Percentiles rank a stretch among this genome's conserved stretches.
Conservation (phyloP, 2,329 filamentous ascomycete species). For the Fusarium pseudoanthophilum region DNA sequence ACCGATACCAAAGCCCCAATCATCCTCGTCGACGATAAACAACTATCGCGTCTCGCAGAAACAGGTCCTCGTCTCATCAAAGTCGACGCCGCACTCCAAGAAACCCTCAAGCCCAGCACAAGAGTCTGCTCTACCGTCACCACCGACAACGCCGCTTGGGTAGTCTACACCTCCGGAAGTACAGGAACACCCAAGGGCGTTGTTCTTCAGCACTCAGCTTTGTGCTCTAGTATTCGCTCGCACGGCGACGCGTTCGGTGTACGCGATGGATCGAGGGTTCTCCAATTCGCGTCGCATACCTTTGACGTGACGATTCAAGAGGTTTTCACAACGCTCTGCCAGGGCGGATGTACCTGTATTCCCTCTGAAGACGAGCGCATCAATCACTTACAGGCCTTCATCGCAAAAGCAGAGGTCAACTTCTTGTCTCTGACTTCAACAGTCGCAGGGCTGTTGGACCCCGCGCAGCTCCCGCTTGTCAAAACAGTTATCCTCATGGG, state of each 20-base stretch:
- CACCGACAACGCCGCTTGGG: background rate
- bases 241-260: background rate
- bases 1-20: background rate
- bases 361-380: conserved; percentile 5
- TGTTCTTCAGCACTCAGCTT: background rate
- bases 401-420: background rate
- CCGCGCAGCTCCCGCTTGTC: background rate
- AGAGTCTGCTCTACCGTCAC: background rate
- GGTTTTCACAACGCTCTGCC: background rate
- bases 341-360: background rate
- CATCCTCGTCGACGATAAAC: background rate
- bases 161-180: conserved; percentile 1
- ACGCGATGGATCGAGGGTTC: background rate
- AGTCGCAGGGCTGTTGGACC: background rate
- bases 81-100: background rate
- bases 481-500: background rate
- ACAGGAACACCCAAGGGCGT: conserved; percentile 1
- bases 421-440: conserved; percentile 1
- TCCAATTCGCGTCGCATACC: conserved; percentile 3
- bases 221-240: background rate
- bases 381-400: background rate
- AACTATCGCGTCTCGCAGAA: background rate
- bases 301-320: conserved; percentile 2
- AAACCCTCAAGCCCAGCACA: background rate
- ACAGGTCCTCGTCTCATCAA: background rate